phyloP scores from a whole-genome alignment of 768 basidiomycete species.

The Gloeophyllum trabeum region DNA sequence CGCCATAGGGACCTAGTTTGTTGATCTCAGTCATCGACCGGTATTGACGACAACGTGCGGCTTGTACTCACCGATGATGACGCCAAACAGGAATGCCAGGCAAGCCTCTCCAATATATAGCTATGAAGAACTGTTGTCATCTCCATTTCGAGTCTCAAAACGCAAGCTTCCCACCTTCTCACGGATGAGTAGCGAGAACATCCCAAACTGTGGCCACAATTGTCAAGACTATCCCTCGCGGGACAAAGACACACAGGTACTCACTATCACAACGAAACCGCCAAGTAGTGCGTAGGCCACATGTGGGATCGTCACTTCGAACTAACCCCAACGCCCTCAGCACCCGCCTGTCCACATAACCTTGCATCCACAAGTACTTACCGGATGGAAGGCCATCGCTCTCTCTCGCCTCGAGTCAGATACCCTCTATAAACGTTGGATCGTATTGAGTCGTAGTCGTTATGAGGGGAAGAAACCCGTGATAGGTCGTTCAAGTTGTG shows the following conservation, averaged over 20 bases:
- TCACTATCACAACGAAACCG: slow-evolving; percentile 68
- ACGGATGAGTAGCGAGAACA: slow-evolving; percentile 88
- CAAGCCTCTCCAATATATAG: slow-evolving; percentile 95
- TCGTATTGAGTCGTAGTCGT: too few species aligned
- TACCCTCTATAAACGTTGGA: too few species aligned
- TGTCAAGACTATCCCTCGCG: neutral
- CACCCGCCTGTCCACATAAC: too few species aligned
- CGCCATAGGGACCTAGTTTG: slow-evolving; percentile 65
- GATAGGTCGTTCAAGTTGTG: too few species aligned
- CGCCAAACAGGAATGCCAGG: slow-evolving; percentile 89
- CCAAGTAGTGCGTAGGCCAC: slow-evolving; percentile 72
- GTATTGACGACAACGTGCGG: slow-evolving; percentile 5
- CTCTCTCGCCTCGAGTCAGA: too few species aligned
- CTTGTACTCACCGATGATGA: slow-evolving; percentile 79
- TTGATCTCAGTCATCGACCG: neutral
- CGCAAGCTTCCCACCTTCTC: slow-evolving; percentile 46
- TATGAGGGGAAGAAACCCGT: too few species aligned
- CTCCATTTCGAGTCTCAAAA: neutral
- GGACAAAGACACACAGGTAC: too few species aligned
- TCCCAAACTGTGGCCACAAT: slow-evolving; percentile 57
- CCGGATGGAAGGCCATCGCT: too few species aligned
- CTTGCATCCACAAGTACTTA: too few species aligned
- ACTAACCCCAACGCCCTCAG: too few species aligned
- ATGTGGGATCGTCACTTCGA: slow-evolving; percentile 61
- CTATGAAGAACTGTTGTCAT: slow-evolving; percentile 19